phyloP scores from a whole-genome alignment of 2,329 filamentous ascomycete species.

The Botrytis galanthina region DNA sequence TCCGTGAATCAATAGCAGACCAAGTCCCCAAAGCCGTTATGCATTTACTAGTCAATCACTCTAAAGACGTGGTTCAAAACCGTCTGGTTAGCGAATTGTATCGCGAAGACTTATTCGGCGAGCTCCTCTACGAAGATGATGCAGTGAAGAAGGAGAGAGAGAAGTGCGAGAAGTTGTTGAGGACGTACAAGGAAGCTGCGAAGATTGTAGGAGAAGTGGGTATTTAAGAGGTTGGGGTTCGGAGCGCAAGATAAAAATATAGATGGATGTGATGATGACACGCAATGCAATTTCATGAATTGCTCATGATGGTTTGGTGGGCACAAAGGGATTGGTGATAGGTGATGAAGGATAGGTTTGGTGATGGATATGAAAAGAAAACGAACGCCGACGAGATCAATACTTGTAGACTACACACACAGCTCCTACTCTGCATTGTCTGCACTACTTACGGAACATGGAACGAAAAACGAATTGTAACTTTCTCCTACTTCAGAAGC shows the following conservation, averaged over 20 bases:
- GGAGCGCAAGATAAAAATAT: background rate
- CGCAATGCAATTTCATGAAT: conserved; percentile 15
- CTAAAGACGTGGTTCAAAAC: conserved; percentile 97
- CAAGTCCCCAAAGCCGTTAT: conserved; percentile 98
- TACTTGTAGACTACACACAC: conserved; percentile 15
- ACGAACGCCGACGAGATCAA: background rate
- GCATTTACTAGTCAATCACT: conserved; percentile 97
- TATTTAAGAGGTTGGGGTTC: conserved; percentile 44
- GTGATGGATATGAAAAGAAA: conserved; percentile 11
- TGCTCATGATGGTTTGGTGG: conserved; percentile 2
- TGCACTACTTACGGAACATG: background rate
- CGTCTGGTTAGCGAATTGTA: conserved; percentile 93
- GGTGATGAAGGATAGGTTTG: conserved; percentile 1
- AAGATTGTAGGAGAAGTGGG: conserved; percentile 98
- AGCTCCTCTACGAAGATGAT: conserved; percentile 95
- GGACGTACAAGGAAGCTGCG: conserved; percentile 94
- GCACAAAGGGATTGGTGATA: conserved; percentile 8
- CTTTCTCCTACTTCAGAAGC: background rate
- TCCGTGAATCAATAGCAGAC: conserved; percentile 96
- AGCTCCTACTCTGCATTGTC: background rate
- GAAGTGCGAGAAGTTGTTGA: conserved; percentile 94
- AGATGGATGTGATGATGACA: conserved; percentile 3
- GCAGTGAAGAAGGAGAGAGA: conserved; percentile 95
- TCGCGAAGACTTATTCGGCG: conserved; percentile 85
- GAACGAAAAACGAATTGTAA: background rate